phyloP scores from a whole-genome alignment of 1,139 yeast genomes.

The Candida gigantensis region DNA sequence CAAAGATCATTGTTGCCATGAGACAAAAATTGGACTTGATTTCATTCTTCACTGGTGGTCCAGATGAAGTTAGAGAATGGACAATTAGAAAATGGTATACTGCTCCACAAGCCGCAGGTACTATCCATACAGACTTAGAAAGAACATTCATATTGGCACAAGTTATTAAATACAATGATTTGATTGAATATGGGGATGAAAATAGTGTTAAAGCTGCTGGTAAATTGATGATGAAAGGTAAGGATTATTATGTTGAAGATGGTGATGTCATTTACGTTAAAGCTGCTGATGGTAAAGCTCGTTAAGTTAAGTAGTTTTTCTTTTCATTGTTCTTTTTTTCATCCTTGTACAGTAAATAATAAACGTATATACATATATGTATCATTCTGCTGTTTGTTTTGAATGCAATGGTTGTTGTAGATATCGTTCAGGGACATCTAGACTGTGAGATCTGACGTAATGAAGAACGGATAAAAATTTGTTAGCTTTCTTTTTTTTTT shows the following conservation, averaged over 20 bases:
- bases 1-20: slow-evolving; percentile 83
- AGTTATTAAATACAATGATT: slow-evolving; percentile 49
- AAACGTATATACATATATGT: neutral
- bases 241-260: slow-evolving; percentile 82
- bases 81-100: slow-evolving; percentile 81
- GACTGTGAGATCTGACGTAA: no score
- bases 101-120: slow-evolving; percentile 90
- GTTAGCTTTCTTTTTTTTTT: no score
- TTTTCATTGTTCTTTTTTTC: neutral
- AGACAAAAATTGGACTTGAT: slow-evolving; percentile 81
- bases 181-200: slow-evolving; percentile 84
- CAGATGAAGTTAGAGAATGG: slow-evolving; percentile 88
- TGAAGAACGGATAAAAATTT: no score
- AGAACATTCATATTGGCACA: slow-evolving; percentile 52
- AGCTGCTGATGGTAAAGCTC: slow-evolving; percentile 93
- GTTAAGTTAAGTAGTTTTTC: slow-evolving; percentile 27
- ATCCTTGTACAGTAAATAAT: neutral
- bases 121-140: slow-evolving; percentile 67
- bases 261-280: slow-evolving; percentile 91
- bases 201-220: slow-evolving; percentile 88
- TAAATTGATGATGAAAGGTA: slow-evolving; percentile 91
- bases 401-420: no score
- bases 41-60: slow-evolving; percentile 84
- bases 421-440: no score
- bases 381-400: no score